phyloP scores from a whole-genome alignment of 768 basidiomycete species.

The Dioszegia hungarica region DNA sequence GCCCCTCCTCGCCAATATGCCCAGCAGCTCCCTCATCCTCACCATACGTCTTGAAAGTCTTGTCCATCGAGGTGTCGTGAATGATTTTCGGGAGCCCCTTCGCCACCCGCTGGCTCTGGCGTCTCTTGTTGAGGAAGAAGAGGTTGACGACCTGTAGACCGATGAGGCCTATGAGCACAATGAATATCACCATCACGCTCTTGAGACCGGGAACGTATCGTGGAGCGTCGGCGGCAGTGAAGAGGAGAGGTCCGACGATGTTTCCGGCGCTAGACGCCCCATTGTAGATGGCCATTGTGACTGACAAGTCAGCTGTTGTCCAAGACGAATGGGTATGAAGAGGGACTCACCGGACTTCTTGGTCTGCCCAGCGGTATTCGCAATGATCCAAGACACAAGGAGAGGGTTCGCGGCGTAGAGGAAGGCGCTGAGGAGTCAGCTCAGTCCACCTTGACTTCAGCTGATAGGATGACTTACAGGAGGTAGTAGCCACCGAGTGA shows the following conservation, averaged over 20 bases:
- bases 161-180: constrained; percentile 23
- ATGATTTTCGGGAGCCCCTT: constrained; percentile 44
- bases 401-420: constrained; percentile 47
- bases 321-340: no score
- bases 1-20: background rate
- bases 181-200: constrained; percentile 37
- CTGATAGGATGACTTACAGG: no score
- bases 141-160: constrained; percentile 29
- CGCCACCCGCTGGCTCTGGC: constrained; percentile 35
- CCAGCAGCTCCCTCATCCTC: constrained; percentile 8
- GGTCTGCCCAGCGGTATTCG: constrained; percentile 42
- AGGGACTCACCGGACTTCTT: no score
- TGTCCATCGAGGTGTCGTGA: constrained; percentile 32
- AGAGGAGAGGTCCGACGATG: constrained; percentile 46
- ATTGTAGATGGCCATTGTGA: constrained; percentile 30
- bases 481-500: constrained; percentile 42
- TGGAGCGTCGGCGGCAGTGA: constrained; percentile 39
- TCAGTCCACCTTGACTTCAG: no score
- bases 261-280: constrained; percentile 35
- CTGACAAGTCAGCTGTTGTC: constrained; percentile 19
- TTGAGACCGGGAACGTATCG: constrained; percentile 35
- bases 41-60: constrained; percentile 25
- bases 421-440: constrained; percentile 22
- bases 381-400: constrained; percentile 46
- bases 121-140: constrained; percentile 34